Base-by-base conservation (phyloP, 352 stramenopile genomes). In the Globisporangium orthogonon region DNA sequence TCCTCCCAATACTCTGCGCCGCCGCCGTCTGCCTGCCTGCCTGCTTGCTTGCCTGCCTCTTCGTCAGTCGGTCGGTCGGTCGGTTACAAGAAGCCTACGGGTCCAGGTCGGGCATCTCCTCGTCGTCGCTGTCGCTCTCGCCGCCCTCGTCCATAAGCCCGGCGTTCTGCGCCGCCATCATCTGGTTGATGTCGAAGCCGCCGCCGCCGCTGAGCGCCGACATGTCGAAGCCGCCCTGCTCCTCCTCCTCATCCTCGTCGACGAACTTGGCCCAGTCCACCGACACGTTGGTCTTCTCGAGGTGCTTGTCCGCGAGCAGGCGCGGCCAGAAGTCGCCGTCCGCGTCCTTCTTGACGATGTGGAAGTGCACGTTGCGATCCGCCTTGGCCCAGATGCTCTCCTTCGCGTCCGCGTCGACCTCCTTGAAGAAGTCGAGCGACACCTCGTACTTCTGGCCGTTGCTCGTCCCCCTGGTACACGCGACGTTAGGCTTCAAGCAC, bases 261-360 rank as follows among this genome's bases (percentile, higher is more conserved):
- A 98, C 91, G 69, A 97, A 98, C 69, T 96, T 95, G 83, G 92
- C 86, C 95, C 95, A 98, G 75, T 98, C 95, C 66, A 97, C 86
- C 68, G 93, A 94, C 10, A 98, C 92, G 65, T 97, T 97, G 67
- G 96, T 98, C 82, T 98, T 98, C 72, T 98, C 92, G 54, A 98
- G 67, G 52, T 79, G 65, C 84, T 99, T 99, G 78, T 99, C 94
- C 61, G 96, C 83, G 52, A 98, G 74, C 62, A 99, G 74, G 54
- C 94, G 86, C 41, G 96, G 94, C 96, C 96, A 99, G 61, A 98
- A 98, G 48, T 96, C 92, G 33, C 87, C 93, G 55, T 91, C 80
- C 67, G 94, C 91, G 60, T 97, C 83, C 67, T 97, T 94, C 75
- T 98, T 98, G 63, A 98, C 78, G 52, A 99, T 95, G 69, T 97